Base-by-base conservation (phyloP, 331 rosid species). In the Rosa hybrid region DNA sequence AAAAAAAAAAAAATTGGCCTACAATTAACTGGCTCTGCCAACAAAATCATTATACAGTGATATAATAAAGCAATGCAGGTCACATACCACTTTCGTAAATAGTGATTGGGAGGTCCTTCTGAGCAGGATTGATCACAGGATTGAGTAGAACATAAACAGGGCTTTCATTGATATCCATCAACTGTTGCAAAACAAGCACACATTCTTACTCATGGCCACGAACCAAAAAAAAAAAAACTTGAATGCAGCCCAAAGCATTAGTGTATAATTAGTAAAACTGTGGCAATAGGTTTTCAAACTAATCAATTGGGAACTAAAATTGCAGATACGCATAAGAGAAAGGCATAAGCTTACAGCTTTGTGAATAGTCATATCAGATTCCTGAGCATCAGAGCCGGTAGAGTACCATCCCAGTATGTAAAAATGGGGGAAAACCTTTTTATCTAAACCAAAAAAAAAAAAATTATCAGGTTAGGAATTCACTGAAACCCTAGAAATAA, bases 361-460 rank as follows among this genome's bases (percentile, higher is more conserved):
- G 83, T 96, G 99, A 79, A 96, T 90, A 85, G 81, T 87, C 98
- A 93, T 96, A 77, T 96, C 99, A 30, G 97, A 85, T 81, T 96
- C 97, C 77, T 86, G 77, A 20, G 97, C 98, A 78, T 93, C 97
- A 76, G 91, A 88, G 49, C 99, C 99, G 7, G 97, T 96, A 11
- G 99, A 96, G 86, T 96, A 96, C 99, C 99, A 93, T 56, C 99
- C 99, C 48, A 96, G 85, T 53, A 96, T 84, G 85, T 96, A 96
- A 79, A 96, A 96, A 68, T 93, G 84, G 4, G 99, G 98, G 75
- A 96, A 96, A 45, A 96, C 99, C 91, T 96, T 96, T 90, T 96
- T 96, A 82, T 93, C 98, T 94, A 89, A 44, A 59, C 14, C 21
- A 30, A 30, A 51, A 77, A 74, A 71, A 30, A 9, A 27, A 74